Evolutionary conservation across 108 stramenopile species (phyloP), one percentile per base, ranked within the genome.

Genomic region (Skeletonema potamos): DNA sequence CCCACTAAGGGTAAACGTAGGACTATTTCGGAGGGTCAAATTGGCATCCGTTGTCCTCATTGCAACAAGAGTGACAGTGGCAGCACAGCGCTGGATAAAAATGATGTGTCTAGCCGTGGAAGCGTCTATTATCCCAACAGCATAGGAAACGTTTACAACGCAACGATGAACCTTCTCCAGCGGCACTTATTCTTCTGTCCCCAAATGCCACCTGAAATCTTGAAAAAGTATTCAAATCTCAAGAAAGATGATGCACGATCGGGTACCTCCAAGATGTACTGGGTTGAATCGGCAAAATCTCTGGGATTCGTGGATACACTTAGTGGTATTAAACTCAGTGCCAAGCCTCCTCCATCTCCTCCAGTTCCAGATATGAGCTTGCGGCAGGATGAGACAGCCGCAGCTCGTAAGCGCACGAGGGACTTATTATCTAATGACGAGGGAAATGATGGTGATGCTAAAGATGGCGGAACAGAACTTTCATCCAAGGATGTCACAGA

Each of bases 1-100:
- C 89, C 92, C 22, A 82, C 84, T 46, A 90, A 90, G 77, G 90
- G 90, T 15, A 89, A 90, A 74, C 79, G 89, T 7, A 93, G 91
- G 65, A 86, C 87, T 33, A 84, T 93, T 56, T 77, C 84, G 46
- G 74, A 89, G 22, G 90, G 89, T 4, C 93, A 94, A 64, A 77
- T 94, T n/a, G 93, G 93, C 1, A 90, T 94, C 72, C 76, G 93
- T 29, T 94, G 93, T 70, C 90, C 89, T 18, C 86, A 91, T 62
- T 93, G 92, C 63, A 79, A 87, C 61, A 60, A 73, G 22, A 60
- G 30, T 36, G 44, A 56, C 13, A 13, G 46, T 59, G n/a, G 65
- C 29, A 48, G 60, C 22, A 41, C 27, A 27, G 22, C 24, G 4
- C 33, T 30, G 15, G 22, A 24, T 12, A 58, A 22, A 17, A 8